These are phyloP conservation scores for Acanthamoeba sp. DNA, from an alignment of 208 protist genomes.

Conservation along the genomic window DNA sequence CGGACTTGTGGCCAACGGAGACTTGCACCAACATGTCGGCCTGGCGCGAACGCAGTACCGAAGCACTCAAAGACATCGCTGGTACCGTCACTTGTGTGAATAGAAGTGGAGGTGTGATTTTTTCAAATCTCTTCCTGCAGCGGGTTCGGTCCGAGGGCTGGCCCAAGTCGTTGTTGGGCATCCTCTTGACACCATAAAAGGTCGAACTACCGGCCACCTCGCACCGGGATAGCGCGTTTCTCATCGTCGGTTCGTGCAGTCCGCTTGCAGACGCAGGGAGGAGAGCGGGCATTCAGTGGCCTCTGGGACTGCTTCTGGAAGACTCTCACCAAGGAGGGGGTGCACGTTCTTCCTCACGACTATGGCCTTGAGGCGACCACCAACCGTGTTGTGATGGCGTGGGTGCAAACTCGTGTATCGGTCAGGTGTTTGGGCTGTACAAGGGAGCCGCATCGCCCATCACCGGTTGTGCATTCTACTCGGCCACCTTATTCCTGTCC, in stretches of 20 bases:
- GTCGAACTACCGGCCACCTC: not conserved
- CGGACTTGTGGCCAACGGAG: too few relatives aligned
- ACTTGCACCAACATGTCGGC: not conserved
- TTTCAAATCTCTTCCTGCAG: not conserved
- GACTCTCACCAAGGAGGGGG: conserved; percentile 72
- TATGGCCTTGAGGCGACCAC: too few relatives aligned
- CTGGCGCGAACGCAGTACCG: not conserved
- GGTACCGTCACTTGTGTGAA: not conserved
- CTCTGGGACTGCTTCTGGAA: conserved; percentile 62
- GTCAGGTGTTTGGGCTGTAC: conserved; percentile 49
- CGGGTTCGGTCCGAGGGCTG: conserved; percentile 54
- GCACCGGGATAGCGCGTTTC: not conserved
- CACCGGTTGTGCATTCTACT: conserved; percentile 68
- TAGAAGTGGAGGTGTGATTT: not conserved
- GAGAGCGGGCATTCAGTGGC: conserved; percentile 39
- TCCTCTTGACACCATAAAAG: conserved; percentile 68
- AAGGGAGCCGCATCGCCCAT: conserved; percentile 70
- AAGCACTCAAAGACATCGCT: conserved; percentile 43
- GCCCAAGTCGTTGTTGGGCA: conserved; percentile 66
- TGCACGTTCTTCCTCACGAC: not conserved
- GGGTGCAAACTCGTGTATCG: not conserved
- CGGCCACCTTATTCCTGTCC: conserved; percentile 55
- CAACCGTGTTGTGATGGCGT: not conserved
- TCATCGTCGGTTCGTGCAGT: conserved; percentile 1
- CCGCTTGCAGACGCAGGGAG: conserved; percentile 58